Conservation (phyloP, 2,329 filamentous ascomycete species). For the Colletotrichum sp. region DNA sequence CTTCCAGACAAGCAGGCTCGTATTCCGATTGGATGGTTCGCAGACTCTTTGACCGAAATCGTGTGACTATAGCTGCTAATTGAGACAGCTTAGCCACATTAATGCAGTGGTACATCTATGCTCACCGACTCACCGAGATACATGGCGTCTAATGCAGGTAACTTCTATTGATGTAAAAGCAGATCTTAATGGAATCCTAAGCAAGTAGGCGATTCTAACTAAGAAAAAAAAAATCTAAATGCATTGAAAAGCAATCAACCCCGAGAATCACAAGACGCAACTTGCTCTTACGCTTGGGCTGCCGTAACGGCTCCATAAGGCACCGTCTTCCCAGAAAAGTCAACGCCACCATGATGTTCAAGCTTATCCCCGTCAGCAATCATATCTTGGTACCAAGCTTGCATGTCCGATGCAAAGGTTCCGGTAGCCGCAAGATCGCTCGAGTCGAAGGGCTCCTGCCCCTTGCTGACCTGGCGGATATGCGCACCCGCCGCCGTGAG, state of each 20-base stretch:
- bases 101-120: neutral
- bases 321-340: conserved; percentile 23
- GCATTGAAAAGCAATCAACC: neutral
- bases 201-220: neutral
- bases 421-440: conserved; percentile 25
- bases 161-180: neutral
- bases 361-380: conserved; percentile 31
- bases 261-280: neutral
- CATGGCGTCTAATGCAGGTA: neutral
- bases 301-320: neutral
- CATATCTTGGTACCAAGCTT: conserved; percentile 24
- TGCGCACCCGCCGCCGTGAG: neutral
- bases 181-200: neutral
- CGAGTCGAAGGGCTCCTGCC: conserved; percentile 29
- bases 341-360: conserved; percentile 26
- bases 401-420: conserved; percentile 27
- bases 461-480: conserved; percentile 1
- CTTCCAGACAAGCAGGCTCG: neutral
- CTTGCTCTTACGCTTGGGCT: neutral
- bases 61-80: neutral
- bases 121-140: neutral
- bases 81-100: neutral
- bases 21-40: neutral
- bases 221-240: neutral
- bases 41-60: neutral